Conservation (phyloP, 345 rosid species). For the Gossypium herbaceum region DNA sequence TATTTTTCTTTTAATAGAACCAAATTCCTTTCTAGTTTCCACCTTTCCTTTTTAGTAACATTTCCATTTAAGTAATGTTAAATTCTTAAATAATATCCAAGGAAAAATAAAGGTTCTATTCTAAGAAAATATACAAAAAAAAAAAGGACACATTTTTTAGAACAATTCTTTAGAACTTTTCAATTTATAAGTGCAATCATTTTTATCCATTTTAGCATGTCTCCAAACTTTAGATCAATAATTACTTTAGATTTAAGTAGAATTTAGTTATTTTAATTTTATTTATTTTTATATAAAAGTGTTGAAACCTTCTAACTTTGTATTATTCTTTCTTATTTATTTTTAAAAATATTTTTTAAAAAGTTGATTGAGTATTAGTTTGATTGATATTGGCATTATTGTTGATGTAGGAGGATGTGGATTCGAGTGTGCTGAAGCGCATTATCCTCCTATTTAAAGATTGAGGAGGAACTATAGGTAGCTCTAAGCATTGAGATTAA, state of each 20-base stretch:
- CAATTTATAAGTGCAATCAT: background rate
- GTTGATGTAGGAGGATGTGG: accelerated
- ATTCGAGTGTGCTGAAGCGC: too few species aligned
- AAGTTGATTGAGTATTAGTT: too few species aligned
- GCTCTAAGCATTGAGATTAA: too few species aligned
- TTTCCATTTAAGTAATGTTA: background rate
- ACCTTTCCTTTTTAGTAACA: background rate
- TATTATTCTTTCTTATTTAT: too few species aligned
- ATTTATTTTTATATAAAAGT: too few species aligned
- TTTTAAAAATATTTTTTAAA: too few species aligned
- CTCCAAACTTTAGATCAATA: background rate
- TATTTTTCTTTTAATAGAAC: background rate
- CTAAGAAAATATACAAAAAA: too few species aligned
- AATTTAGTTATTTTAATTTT: background rate
- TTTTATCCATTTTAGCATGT: background rate
- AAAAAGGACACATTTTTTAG: background rate
- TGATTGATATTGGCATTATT: too few species aligned
- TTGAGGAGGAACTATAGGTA: too few species aligned
- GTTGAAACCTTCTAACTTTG: too few species aligned
- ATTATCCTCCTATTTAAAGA: too few species aligned
- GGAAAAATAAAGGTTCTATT: too few species aligned
- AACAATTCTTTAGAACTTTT: background rate
- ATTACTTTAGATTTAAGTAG: background rate
- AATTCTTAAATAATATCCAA: background rate
- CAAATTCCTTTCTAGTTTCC: background rate